Conservation (phyloP, 257 asterid genomes). For the Haberlea rhodopensis region DNA sequence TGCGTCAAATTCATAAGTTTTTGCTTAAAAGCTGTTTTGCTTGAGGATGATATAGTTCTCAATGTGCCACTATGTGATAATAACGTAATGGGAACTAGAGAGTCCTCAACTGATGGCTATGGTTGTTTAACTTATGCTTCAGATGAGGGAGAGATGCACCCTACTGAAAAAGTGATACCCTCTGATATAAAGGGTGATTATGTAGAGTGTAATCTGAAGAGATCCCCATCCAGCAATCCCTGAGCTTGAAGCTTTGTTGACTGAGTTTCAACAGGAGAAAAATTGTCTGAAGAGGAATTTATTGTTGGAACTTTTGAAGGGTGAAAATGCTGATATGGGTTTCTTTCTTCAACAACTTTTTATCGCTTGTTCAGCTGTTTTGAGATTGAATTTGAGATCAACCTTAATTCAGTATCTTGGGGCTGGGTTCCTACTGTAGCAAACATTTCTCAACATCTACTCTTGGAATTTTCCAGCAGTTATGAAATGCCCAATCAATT, state of each 20-base stretch:
- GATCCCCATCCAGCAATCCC: conserved; percentile 28
- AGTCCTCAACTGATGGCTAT: conserved; percentile 25
- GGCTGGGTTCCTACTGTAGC: conserved; percentile 45
- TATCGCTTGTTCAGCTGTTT: no score
- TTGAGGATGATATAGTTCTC: conserved; percentile 42
- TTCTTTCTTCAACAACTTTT: no score
- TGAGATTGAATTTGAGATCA: conserved; percentile 55
- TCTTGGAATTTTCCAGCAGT: conserved; percentile 54
- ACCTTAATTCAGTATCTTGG: conserved; percentile 41
- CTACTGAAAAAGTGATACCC: conserved; percentile 8
- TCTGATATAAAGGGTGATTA: conserved; percentile 31
- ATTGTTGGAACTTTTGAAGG: no score
- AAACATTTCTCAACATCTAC: conserved; percentile 51
- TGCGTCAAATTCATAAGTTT: conserved; percentile 41
- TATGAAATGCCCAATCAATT: conserved; percentile 39
- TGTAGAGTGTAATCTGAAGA: conserved; percentile 25
- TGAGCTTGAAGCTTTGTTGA: conserved; percentile 51
- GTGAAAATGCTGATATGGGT: no score
- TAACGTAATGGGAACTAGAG: conserved; percentile 19
- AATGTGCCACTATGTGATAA: conserved; percentile 23
- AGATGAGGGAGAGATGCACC: conserved; percentile 28
- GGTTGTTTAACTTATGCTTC: conserved; percentile 31
- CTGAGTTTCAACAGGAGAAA: conserved; percentile 45
- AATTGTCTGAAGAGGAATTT: conserved; percentile 40
- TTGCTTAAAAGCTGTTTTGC: conserved; percentile 44